These are phyloP conservation scores for Mitragyna speciosa DNA, from an alignment of 257 asterid genomes.

Conservation along the genomic window DNA sequence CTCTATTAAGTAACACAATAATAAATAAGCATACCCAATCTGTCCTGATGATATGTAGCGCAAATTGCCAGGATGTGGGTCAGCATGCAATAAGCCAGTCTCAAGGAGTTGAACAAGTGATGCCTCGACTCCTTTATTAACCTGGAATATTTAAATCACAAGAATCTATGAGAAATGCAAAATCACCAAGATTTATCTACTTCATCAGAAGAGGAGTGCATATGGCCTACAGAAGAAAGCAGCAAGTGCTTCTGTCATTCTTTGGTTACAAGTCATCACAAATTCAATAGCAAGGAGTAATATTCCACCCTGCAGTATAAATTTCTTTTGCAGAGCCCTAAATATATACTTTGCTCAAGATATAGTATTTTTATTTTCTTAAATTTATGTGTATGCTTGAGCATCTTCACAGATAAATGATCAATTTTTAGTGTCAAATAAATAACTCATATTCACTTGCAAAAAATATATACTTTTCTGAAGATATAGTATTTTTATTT, in stretches of 20 bases:
- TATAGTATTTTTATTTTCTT: neutral
- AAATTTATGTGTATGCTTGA: neutral
- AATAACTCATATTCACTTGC: no score
- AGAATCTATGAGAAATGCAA: conserved; percentile 16
- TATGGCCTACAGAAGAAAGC: conserved; percentile 9
- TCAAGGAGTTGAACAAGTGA: conserved; percentile 89
- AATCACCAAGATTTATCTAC: conserved; percentile 1
- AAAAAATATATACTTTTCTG: neutral
- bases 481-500: neutral
- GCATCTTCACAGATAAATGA: no score
- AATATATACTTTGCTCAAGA: neutral
- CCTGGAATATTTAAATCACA: conserved; percentile 47
- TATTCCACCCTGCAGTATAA: neutral
- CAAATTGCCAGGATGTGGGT: conserved; percentile 96
- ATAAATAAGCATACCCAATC: conserved; percentile 60
- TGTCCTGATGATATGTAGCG: conserved; percentile 70
- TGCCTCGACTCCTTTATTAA: conserved; percentile 92
- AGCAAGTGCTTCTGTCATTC: neutral
- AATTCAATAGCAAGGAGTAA: neutral
- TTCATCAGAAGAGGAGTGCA: neutral
- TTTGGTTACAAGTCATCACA: neutral
- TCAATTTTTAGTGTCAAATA: no score
- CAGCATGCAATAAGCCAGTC: conserved; percentile 95
- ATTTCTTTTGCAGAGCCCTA: conserved; percentile 2
- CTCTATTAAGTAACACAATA: conserved; percentile 11